Conservation (phyloP, 2,329 filamentous ascomycete genomes). For the Ciborinia camelliae region DNA sequence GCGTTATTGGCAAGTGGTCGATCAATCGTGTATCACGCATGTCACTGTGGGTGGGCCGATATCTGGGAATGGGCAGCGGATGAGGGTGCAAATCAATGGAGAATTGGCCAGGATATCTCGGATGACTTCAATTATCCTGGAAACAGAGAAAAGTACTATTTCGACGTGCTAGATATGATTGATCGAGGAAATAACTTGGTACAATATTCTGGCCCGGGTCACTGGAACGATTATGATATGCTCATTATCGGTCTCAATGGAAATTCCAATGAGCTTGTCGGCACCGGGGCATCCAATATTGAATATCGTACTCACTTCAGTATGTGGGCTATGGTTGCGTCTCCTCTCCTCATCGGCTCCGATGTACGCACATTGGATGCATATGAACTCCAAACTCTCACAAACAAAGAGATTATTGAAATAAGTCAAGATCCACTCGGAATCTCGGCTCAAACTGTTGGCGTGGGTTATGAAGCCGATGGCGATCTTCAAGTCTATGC, state of each 20-base stretch:
- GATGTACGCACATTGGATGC: conserved; percentile 22
- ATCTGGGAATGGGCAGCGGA: conserved; percentile 44
- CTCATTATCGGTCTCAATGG: conserved; percentile 31
- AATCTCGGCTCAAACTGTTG: conserved; percentile 26
- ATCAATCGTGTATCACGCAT: conserved; percentile 51
- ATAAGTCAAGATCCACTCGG: conserved; percentile 38
- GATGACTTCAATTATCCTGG: conserved; percentile 33
- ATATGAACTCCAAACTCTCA: conserved; percentile 27
- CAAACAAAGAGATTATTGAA: conserved; percentile 39
- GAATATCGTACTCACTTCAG: conserved; percentile 35
- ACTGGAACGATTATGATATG: conserved; percentile 44
- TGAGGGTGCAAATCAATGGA: conserved; percentile 47
- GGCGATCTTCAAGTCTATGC: conserved; percentile 25
- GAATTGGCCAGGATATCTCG: conserved; percentile 45
- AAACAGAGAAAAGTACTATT: conserved; percentile 28
- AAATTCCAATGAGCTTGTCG: conserved; percentile 43
- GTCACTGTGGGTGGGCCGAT: conserved; percentile 46
- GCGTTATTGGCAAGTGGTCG: conserved; percentile 38
- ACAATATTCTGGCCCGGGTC: conserved; percentile 47
- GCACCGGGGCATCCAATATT: conserved; percentile 25
- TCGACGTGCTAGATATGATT: conserved; percentile 41
- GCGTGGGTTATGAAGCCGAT: conserved; percentile 16
- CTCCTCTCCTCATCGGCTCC: conserved; percentile 32
- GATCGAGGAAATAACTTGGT: conserved; percentile 49
- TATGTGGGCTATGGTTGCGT: conserved; percentile 30